Evolutionary conservation across 2,329 filamentous ascomycete species (phyloP), one percentile per base, ranked within the genome.

Genomic region (Diplodia seriata): DNA sequence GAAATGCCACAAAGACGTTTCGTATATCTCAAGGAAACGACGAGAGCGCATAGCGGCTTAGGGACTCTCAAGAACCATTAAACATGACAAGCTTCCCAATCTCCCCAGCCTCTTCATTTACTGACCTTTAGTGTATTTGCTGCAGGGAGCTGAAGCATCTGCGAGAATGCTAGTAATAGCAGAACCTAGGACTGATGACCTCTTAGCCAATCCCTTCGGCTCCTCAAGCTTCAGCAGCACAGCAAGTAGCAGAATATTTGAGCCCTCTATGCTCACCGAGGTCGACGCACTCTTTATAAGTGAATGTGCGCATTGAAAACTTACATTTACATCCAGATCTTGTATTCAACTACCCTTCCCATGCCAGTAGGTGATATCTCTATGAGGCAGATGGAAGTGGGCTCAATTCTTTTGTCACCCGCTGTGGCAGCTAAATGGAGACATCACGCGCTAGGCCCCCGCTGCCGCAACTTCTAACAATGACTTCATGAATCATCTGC

Each of bases 401-500:
- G 26, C 26, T 26, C 3, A 26, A 26, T 26, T 4, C 3, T 26
- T 26, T 26, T 26, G 26, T 26, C 26, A 26, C 26, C 26, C 26
- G 26, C 26, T 26, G 26, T 4, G 26, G 26, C 4, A 26, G 15
- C 40, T 9, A 3, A 43, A 9, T 47, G 43, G 43, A 14, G 3
- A 20, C 18, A n/a, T 15, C 26, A 26, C 18, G 23, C 53, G n/a
- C 36, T 23, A 59, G 36, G 38, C 55, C 20, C 20, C 29, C 14
- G 38, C 55, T 29, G 54, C 57, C 47, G 43, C 57, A 20, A 23
- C 57, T 31, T 9, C 40, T 12, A 14, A 43, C 33, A 20, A 62
- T 62, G 57, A 33, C 57, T 62, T 62, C 40, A 62, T 62, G 57
- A 62, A 36, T 50, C 43, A 50, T 50, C 40, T 50, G 57, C 43